phyloP scores from a whole-genome alignment of 306 rosid species.

The Carpinus fangiana region DNA sequence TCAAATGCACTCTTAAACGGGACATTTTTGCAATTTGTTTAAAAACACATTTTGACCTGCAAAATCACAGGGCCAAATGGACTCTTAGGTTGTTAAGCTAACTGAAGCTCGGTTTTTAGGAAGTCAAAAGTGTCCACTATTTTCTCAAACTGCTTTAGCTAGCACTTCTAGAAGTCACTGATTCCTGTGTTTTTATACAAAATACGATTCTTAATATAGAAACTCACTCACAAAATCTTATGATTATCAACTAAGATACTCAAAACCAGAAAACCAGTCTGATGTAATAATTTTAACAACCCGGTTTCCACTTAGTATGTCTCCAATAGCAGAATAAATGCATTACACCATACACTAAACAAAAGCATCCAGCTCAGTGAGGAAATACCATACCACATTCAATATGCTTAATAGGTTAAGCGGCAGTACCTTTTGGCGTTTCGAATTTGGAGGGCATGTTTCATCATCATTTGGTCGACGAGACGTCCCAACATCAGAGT shows the following conservation, averaged over 20 bases:
- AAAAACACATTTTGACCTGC: too few relatives aligned
- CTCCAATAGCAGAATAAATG: not conserved
- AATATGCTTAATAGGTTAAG: not conserved
- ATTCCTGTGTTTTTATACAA: not conserved
- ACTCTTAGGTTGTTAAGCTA: too few relatives aligned
- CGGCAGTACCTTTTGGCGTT: slow-evolving; percentile 57
- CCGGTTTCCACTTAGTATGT: not conserved
- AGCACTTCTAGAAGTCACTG: not conserved
- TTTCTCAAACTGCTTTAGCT: not conserved
- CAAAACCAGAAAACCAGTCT: not conserved
- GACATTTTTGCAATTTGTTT: too few relatives aligned
- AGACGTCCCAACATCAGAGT: slow-evolving; percentile 41
- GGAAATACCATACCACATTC: not conserved
- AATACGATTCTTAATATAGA: not conserved
- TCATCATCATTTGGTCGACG: slow-evolving; percentile 36
- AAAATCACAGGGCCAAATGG: too few relatives aligned
- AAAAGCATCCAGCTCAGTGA: not conserved
- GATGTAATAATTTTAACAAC: not conserved
- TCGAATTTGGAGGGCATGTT: slow-evolving; percentile 41
- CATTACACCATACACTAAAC: not conserved
- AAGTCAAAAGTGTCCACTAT: too few relatives aligned
- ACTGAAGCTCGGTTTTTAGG: too few relatives aligned
- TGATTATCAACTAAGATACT: not conserved
- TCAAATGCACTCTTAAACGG: too few relatives aligned
- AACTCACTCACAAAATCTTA: not conserved